Evolutionary conservation across 495 filamentous ascomycete species (phyloP), one percentile per base, ranked within the genome.

Genomic region (Aspergillus haitiensis): DNA sequence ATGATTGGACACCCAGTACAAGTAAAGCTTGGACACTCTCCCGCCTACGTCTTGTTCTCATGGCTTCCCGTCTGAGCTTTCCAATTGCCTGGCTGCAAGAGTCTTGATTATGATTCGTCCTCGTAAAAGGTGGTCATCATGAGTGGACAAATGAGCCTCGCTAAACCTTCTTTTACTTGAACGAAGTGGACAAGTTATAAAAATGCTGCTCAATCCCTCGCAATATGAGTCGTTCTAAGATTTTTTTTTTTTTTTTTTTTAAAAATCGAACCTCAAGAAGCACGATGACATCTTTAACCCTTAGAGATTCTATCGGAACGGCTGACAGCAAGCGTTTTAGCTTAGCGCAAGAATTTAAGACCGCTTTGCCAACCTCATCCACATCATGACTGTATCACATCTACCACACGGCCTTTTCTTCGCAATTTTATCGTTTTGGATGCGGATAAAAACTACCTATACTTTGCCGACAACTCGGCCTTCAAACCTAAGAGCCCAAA

Each of bases 401-500:
- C 56, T 71, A 70, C 33, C 60, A 70, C 47, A 72, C 64, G 27
- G 16, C 64, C 6, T 70, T 70, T 60, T 34, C 67, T 53, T 4
- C 61, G 69, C 12, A 36, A 73, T 55, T 76, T 72, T 61, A 57
- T 67, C 2, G 61, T 78, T 39, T 64, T 52, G 3, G 47, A 63
- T 11, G 46, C 52, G 16, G 56, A 64, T 34, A 66, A 72, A 5
- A 48, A 34, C 11, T 67, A 62, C 35, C 18, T 67, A 9, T 71
- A 65, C 52, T 65, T 67, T 44, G 71, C 75, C 16, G 62, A 71
- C 3, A 73, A 72, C 50, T 74, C 69, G 3, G 13, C 35, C 9
- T 35, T 67, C 27, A 67, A 48, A 21, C 67, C 70, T 2, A 65
- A 62, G 15, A 76, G 75, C 46, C 64, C 70, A 12, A 72, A 75